Percentiles rank a stretch among this genome's conserved stretches.
phyloP scores from a whole-genome alignment of 2,329 filamentous ascomycete species.

The Cytospora schulzeri region DNA sequence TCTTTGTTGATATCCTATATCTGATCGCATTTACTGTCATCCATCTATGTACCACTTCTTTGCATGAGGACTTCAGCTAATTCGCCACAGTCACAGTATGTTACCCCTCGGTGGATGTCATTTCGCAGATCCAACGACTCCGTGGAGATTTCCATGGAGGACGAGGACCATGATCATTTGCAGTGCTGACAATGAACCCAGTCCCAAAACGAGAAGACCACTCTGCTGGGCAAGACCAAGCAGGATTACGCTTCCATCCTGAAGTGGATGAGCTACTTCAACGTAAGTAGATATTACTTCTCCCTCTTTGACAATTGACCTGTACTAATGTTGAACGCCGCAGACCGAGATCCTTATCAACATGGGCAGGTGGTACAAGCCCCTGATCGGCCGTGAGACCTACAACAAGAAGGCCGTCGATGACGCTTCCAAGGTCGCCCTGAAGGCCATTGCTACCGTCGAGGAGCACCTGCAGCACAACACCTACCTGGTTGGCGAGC shows the following conservation, averaged over 20 bases:
- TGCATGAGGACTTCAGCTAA: slow-evolving; percentile 36
- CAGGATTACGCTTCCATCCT: slow-evolving; percentile 98
- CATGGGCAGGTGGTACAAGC: slow-evolving; percentile 81
- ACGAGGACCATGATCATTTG: not conserved
- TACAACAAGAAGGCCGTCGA: slow-evolving; percentile 99
- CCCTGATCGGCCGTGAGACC: slow-evolving; percentile 75
- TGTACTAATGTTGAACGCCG: slow-evolving; percentile 11
- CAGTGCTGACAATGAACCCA: slow-evolving; percentile 11
- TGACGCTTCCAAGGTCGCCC: slow-evolving; percentile 69
- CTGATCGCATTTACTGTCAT: slow-evolving; percentile 56
- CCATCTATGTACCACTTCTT: slow-evolving; percentile 31
- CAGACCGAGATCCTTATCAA: slow-evolving; percentile 70
- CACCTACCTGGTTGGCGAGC: slow-evolving; percentile 98
- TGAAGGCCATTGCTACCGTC: slow-evolving; percentile 70
- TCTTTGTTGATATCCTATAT: slow-evolving; percentile 88
- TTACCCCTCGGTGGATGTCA: slow-evolving; percentile 2
- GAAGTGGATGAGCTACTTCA: slow-evolving; percentile 97
- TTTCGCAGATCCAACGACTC: slow-evolving; percentile 30
- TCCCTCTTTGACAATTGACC: too few species aligned
- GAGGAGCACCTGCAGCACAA: slow-evolving; percentile 89
- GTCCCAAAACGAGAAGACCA: slow-evolving; percentile 99
- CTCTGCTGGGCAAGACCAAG: slow-evolving; percentile 99
- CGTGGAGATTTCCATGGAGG: slow-evolving; percentile 42
- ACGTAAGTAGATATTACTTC: slow-evolving; percentile 44
- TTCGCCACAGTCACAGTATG: slow-evolving; percentile 28